Conservation (phyloP, 495 filamentous ascomycete genomes). For the Alectoria sarmentosa region DNA sequence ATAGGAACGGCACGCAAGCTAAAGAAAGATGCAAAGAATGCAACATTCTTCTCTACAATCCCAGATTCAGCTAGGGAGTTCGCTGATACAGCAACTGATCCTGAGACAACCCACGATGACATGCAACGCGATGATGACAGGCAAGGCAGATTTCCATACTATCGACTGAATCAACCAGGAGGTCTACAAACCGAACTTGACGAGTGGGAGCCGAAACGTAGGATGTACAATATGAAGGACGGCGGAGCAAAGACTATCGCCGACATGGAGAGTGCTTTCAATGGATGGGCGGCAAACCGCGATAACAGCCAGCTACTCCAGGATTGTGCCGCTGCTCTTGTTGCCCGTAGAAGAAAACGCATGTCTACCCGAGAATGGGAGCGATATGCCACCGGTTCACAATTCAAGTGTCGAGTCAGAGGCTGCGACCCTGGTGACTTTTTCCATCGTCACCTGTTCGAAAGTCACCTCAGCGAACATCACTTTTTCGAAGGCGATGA, state of each 20-base stretch:
- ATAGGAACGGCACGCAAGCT: conserved; percentile 18
- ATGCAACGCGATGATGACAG: conserved; percentile 3
- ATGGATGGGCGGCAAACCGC: not conserved
- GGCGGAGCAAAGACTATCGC: not conserved
- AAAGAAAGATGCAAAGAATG: not conserved
- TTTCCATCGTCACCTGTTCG: not conserved
- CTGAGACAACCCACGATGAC: not conserved
- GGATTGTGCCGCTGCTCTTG: conserved; percentile 2
- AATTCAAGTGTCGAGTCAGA: not conserved
- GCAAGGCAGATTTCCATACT: not conserved
- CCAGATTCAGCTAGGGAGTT: not conserved
- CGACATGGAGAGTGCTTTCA: not conserved
- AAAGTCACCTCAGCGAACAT: not conserved
- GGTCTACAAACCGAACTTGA: conserved; percentile 9
- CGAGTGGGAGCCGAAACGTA: conserved; percentile 16
- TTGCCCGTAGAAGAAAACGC: not conserved
- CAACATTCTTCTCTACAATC: conserved; percentile 10
- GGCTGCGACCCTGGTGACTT: not conserved
- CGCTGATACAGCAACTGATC: not conserved
- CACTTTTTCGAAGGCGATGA: not conserved
- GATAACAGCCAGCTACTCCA: not conserved
- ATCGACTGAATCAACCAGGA: conserved; percentile 12
- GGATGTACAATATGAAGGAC: not conserved
- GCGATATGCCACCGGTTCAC: not conserved
- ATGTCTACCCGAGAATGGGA: not conserved